A percentile compares a stretch with the other conserved stretches of the same genome.
Evolutionary conservation across 164 flowering plant genomes (phyloP).

Genomic region (Macadamia tetraphylla): DNA sequence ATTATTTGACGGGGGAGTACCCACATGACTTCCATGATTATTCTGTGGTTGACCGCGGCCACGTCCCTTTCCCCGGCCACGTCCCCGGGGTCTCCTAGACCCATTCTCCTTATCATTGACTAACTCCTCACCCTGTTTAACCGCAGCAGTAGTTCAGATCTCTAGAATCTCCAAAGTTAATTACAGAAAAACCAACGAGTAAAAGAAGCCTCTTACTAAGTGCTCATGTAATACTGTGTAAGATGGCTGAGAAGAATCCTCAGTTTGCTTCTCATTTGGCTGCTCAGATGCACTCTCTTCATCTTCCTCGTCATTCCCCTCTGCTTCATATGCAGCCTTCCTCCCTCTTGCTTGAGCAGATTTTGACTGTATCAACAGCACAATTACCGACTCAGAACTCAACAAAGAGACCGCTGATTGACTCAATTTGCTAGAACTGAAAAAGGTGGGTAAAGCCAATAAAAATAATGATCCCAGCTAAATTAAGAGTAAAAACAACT

Average conservation of each 20-base stretch:
- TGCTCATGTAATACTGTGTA: constrained; percentile 39
- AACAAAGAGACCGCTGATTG: not conserved
- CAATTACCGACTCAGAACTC: not conserved
- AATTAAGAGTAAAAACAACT: too few relatives aligned
- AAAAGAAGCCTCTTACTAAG: constrained; percentile 27
- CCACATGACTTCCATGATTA: constrained; percentile 44
- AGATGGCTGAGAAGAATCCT: constrained; percentile 35
- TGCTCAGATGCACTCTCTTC: constrained; percentile 50
- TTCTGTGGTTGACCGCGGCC: constrained; percentile 48
- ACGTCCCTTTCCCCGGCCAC: constrained; percentile 68
- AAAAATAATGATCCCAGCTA: too few relatives aligned
- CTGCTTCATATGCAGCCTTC: constrained; percentile 53
- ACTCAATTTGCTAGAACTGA: not conserved
- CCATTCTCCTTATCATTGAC: constrained; percentile 49
- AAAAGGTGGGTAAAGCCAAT: too few relatives aligned
- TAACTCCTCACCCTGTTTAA: constrained; percentile 54
- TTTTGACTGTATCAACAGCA: constrained; percentile 36
- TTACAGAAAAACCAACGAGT: not conserved
- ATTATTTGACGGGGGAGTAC: constrained; percentile 32
- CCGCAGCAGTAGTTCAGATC: not conserved
- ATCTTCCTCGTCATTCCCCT: constrained; percentile 52
- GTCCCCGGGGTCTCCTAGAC: constrained; percentile 49
- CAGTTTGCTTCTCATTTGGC: constrained; percentile 46
- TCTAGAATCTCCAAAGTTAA: too few relatives aligned
- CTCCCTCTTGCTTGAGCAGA: constrained; percentile 44